These are phyloP conservation scores for Penicillium aurantiogriseum DNA, from an alignment of 2,329 filamentous ascomycete genomes.

Conservation along the genomic window DNA sequence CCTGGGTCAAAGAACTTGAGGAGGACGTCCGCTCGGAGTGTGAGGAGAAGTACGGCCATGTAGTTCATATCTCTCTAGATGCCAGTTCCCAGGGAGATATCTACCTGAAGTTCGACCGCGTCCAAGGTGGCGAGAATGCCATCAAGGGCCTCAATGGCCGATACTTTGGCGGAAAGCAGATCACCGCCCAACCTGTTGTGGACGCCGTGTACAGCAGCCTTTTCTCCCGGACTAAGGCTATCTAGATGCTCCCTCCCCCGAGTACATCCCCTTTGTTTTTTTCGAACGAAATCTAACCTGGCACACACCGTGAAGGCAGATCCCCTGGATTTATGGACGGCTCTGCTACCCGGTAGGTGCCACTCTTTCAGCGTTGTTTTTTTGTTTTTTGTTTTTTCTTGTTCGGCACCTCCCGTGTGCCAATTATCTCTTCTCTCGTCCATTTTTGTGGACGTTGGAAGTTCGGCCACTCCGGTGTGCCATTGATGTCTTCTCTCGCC, in stretches of 20 bases:
- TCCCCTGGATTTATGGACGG: slow-evolving; percentile 29
- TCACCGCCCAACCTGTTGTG: slow-evolving; percentile 92
- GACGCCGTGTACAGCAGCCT: slow-evolving; percentile 98
- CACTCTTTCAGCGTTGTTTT: slow-evolving; percentile 27
- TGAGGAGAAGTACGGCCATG: slow-evolving; percentile 91
- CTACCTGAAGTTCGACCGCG: slow-evolving; percentile 96
- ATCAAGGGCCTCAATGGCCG: slow-evolving; percentile 97
- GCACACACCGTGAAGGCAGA: slow-evolving; percentile 21
- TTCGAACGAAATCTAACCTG: slow-evolving; percentile 26
- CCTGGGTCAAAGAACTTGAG: slow-evolving; percentile 91
- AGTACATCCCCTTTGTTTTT: slow-evolving; percentile 22
- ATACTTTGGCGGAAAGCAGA: slow-evolving; percentile 89
- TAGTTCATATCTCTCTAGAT: slow-evolving; percentile 95
- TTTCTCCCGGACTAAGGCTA: slow-evolving; percentile 81
- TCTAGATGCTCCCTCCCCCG: slow-evolving; percentile 49
- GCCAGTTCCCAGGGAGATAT: slow-evolving; percentile 93
- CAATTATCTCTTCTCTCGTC: slow-evolving; percentile 6
- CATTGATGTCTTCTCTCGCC: too few relatives aligned
- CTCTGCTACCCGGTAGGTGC: slow-evolving; percentile 41
- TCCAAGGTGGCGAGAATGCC: slow-evolving; percentile 92
- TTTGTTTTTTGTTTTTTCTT: slow-evolving; percentile 3
- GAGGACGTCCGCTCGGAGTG: slow-evolving; percentile 91
- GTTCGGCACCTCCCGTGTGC: slow-evolving; percentile 22
- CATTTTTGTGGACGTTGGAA: not conserved
- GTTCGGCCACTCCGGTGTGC: too few relatives aligned